phyloP scores from a whole-genome alignment of 2,329 filamentous ascomycete species.

The Penicillium sp. region DNA sequence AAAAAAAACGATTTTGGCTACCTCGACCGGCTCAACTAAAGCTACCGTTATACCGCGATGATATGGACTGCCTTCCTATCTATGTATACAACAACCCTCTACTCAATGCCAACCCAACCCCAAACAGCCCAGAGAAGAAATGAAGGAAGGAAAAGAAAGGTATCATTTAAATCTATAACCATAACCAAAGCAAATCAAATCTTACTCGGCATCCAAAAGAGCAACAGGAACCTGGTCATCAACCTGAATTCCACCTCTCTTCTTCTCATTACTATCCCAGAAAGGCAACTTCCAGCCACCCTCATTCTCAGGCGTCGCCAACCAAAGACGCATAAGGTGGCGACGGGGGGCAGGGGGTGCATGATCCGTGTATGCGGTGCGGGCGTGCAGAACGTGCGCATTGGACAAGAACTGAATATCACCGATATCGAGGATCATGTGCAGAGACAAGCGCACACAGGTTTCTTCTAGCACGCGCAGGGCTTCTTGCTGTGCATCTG shows the following conservation, averaged over 20 bases:
- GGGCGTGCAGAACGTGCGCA: slow-evolving; percentile 73
- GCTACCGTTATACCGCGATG: too few relatives aligned
- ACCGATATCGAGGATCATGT: slow-evolving; percentile 83
- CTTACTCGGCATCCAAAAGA: slow-evolving; percentile 73
- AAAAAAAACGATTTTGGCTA: too few relatives aligned
- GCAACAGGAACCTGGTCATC: slow-evolving; percentile 73
- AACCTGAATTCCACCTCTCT: slow-evolving; percentile 85
- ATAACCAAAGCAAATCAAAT: background rate
- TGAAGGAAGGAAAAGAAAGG: slow-evolving; percentile 2
- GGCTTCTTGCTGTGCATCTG: slow-evolving; percentile 66
- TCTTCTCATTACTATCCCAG: slow-evolving; percentile 76
- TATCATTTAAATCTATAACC: slow-evolving; percentile 12
- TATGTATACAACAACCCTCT: too few relatives aligned
- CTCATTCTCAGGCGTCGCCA: slow-evolving; percentile 76
- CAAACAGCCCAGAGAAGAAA: background rate
- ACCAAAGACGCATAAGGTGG: slow-evolving; percentile 80
- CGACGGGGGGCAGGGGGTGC: slow-evolving; percentile 67
- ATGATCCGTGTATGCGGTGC: slow-evolving; percentile 75
- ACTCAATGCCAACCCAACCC: too few relatives aligned
- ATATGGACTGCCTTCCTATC: too few relatives aligned
- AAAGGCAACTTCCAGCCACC: slow-evolving; percentile 85
- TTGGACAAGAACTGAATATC: slow-evolving; percentile 88
- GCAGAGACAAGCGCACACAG: slow-evolving; percentile 68
- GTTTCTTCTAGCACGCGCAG: slow-evolving; percentile 70
- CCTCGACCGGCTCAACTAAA: too few relatives aligned